Base-by-base conservation (phyloP, 441 rosid genomes). In the Metrosideros polymorpha region DNA sequence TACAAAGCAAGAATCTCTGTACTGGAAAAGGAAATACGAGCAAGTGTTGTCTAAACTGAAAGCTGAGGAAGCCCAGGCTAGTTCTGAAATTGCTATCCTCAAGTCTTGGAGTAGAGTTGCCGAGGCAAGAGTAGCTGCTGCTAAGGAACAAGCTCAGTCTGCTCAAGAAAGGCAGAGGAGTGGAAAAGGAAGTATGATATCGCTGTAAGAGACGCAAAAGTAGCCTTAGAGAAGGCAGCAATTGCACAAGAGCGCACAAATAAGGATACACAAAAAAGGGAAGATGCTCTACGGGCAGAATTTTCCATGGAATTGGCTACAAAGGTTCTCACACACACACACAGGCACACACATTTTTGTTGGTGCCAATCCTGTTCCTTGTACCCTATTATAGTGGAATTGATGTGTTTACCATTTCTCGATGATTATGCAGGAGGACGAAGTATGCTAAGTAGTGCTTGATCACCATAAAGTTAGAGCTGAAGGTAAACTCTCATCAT, bases 121-220 rank as follows among this genome's bases (percentile, higher is more conserved):
- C 85, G 99, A 98, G 88, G 98, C 98, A 85, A 95, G 99, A 90
- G 88, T 98, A 75, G 97, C 95, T 92, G 99, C 99, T 89, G 97
- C 98, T 66, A 93, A 90, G 91, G 99, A 98, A 88, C 98, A 96
- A 87, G 93, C 94, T 61, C 91, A 90, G 86, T 92, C 98, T 86
- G 96, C 98, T 87, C 95, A 95, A 91, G 99, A 95, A 98, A 95
- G 90, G 96, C 99, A 6, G 92, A 91, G 82, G 99, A 98, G 85
- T 98, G 99, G 99, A 94, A 95, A 89, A 93, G 99, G 87, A 98
- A 96, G 92, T 98, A 94, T 86, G 99, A 95, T 87, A 91, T 89
- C 76, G 97, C 98, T 79, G 95, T 95, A 56, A 92, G 97, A 90
- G 99, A 98, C 87, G 97, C 98, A 56, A 96, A 94, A 89, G 90